Base-by-base conservation (phyloP, 2,329 filamentous ascomycete species). In the Talaromyces sp. region DNA sequence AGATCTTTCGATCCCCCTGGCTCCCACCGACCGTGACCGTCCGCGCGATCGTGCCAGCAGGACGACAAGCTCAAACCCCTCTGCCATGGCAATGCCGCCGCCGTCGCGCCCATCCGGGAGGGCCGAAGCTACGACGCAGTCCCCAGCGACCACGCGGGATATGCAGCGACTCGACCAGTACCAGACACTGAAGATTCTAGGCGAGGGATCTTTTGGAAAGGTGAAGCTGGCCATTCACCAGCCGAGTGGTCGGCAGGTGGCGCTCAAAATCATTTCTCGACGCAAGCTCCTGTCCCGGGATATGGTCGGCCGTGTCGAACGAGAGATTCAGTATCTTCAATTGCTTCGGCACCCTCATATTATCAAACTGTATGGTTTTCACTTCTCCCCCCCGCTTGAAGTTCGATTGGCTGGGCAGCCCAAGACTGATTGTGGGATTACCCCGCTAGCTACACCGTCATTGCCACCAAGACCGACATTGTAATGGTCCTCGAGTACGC, bases 401-500 rank as follows among this genome's bases (percentile, higher is more conserved):
- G 4, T 11, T 4, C 27, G 29, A 33, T 37, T 19, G n/a, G 13
- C 42, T 43, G 22, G 16, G 39, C 9, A 27, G n/a, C 24, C 24
- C 41, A 45, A 51, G 39, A 51, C 62, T 65, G 47, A 70, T 55
- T 43, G 20, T 17, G 30, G 19, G 24, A 19, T 40, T 45, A 37
- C 36, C 43, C 33, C 33, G 47, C 37, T 65, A 94, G 90, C 51
- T 96, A 91, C 75, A 97, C 94, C 27, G 94, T 99, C 60, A 97
- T 99, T 72, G 97, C 96, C 58, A 97, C 93, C 6, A 85, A 87
- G 20, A 86, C 84, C 57, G 94, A 99, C 72, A 99, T 99, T 70
- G 94, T 97, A 74, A 99, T 99, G 94, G 94, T 99, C 44, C 85
- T 99, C 63, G 94, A 99, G 75, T 99, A 96, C 75, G 94, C 94